These are phyloP conservation scores for Dictyostelium brefeldianum DNA, from an alignment of 78 protist species.

Conservation along the genomic window DNA sequence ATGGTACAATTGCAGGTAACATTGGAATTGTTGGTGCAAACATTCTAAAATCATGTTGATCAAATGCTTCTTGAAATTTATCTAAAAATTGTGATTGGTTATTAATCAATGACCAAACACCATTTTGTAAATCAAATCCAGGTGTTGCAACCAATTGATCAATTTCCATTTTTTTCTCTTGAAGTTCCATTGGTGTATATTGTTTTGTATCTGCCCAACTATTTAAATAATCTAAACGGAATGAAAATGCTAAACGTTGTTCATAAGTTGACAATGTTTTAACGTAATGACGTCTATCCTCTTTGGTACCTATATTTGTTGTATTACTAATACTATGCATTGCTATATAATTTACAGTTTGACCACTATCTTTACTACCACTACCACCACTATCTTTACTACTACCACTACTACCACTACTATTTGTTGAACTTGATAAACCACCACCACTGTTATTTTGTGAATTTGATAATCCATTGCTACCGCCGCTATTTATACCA, in stretches of 20 bases:
- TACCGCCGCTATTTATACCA: neutral
- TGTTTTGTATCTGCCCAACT: slow-evolving; percentile 13
- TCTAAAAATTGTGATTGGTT: neutral
- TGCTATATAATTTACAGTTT: neutral
- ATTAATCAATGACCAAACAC: slow-evolving; percentile 23
- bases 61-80: slow-evolving; percentile 60
- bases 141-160: slow-evolving; percentile 9
- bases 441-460: neutral
- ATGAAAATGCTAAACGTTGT: slow-evolving; percentile 11
- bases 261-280: slow-evolving; percentile 41
- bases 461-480: neutral
- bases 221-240: slow-evolving; percentile 28
- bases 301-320: slow-evolving; percentile 12
- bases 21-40: slow-evolving; percentile 8
- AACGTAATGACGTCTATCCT: slow-evolving; percentile 27
- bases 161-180: slow-evolving; percentile 28
- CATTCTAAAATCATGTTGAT: neutral
- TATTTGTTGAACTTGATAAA: neutral
- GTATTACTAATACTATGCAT: neutral
- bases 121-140: neutral
- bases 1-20: neutral
- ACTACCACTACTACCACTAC: neutral
- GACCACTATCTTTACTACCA: neutral
- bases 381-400: neutral
- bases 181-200: neutral